Base-by-base conservation (phyloP, 331 rosid species). In the Quercus lobata region DNA sequence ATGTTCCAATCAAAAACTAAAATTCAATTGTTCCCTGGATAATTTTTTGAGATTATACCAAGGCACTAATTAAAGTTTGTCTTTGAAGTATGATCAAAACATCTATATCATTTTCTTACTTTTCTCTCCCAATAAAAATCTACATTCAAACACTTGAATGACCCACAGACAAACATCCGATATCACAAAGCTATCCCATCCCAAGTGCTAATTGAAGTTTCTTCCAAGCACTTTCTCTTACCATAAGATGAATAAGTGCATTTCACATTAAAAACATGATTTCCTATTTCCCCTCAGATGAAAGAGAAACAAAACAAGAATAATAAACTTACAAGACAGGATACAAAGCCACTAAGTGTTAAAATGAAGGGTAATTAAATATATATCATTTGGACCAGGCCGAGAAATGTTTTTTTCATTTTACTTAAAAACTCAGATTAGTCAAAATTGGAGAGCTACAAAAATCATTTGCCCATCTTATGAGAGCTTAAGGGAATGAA, bases 401-500 rank as follows among this genome's bases (percentile, higher is more conserved):
- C 15, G 29, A 14, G 29, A 14, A 61, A 62, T 12, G 9, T 5
- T 18, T 62, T 62, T 62, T 10, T 62, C 69, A 62, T 62, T 61
- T 62, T 27, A 62, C 19, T 24, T 62, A 16, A 62, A 62, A 62
- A 27, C 69, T 62, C 69, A 62, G 37, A 62, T 62, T 14, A 62
- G 34, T 62, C 69, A 62, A 62, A 62, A 62, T 62, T 62, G 69
- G 69, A 62, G 18, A 5, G 69, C 37, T 27, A 62, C 69, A 62
- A 27, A 62, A 27, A 24, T 15, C 69, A 27, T 62, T 27, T 62
- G 69, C 69, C 69, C 73, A 60, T 86, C 80, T 84, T 85, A 88
- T 7, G 88, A 85, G 52, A 90, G 89, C 79, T 85, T 79, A 3
- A 95, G 88, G 55, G 87, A 80, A 80, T 93, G 93, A 82, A 95